Conservation (phyloP, 306 rosid genomes). For the Prunus fruticosa region DNA sequence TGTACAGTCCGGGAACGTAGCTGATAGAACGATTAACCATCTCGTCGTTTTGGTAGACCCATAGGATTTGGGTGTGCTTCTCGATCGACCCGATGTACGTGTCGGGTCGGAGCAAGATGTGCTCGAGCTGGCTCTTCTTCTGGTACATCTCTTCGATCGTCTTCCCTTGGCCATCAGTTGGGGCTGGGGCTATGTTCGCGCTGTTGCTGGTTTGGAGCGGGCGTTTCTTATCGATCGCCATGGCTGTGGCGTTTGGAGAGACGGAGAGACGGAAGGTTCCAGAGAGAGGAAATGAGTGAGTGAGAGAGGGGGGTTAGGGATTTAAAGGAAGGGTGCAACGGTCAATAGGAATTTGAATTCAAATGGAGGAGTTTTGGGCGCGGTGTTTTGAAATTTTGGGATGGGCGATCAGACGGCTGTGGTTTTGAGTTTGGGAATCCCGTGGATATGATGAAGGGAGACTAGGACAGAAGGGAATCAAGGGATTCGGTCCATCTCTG, state of each 20-base stretch:
- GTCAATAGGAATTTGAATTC: slow-evolving; percentile 28
- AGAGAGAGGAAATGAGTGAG: slow-evolving; percentile 10
- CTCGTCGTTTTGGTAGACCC: slow-evolving; percentile 70
- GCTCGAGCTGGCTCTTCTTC: slow-evolving; percentile 91
- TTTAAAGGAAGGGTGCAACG: slow-evolving; percentile 25
- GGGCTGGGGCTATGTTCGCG: slow-evolving; percentile 43
- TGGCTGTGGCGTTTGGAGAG: slow-evolving; percentile 19
- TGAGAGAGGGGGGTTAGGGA: background rate
- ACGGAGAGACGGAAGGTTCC: slow-evolving; percentile 2
- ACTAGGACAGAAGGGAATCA: background rate
- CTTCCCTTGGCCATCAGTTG: slow-evolving; percentile 22
- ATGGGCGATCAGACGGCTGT: slow-evolving; percentile 10
- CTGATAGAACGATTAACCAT: slow-evolving; percentile 66
- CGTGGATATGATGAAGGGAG: background rate
- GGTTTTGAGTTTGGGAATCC: background rate
- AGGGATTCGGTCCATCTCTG: background rate
- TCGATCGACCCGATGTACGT: slow-evolving; percentile 92
- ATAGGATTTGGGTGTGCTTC: slow-evolving; percentile 76
- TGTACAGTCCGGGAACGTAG: slow-evolving; percentile 90
- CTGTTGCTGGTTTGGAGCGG: slow-evolving; percentile 67
- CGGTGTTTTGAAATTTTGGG: background rate
- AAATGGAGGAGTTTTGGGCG: slow-evolving; percentile 18
- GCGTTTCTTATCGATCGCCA: slow-evolving; percentile 55
- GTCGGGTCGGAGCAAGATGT: slow-evolving; percentile 91
- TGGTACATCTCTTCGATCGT: slow-evolving; percentile 90